A percentile compares a stretch with the other conserved stretches of the same genome.
These are phyloP conservation scores for Botrytis elliptica DNA, from an alignment of 2,329 filamentous ascomycete genomes.

Conservation along the genomic window DNA sequence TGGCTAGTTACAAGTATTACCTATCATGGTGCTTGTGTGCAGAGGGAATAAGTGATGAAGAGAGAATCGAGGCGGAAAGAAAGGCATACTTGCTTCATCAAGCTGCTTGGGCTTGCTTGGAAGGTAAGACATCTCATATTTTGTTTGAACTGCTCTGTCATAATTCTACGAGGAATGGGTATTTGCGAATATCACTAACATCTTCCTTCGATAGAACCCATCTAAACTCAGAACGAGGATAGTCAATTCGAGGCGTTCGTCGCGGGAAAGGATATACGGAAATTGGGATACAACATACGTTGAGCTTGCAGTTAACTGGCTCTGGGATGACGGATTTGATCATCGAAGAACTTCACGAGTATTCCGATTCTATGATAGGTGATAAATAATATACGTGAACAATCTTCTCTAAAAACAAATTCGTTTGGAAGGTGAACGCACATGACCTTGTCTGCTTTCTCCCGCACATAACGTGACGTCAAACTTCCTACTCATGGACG, in stretches of 20 bases:
- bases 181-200: background rate
- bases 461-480: background rate
- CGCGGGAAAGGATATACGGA: no score
- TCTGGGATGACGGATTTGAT: no score
- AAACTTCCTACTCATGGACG: background rate
- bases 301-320: background rate
- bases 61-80: background rate
- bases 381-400: background rate
- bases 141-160: background rate
- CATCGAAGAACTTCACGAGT: background rate
- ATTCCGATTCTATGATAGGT: background rate
- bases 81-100: background rate
- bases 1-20: background rate
- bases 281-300: background rate
- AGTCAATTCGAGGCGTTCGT: background rate
- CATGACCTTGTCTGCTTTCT: background rate
- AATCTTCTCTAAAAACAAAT: background rate
- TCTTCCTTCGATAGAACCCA: background rate
- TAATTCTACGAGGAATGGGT: background rate
- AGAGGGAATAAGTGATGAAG: background rate
- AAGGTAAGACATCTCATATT: background rate
- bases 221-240: background rate
- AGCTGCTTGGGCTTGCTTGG: background rate
- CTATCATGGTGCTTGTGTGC: background rate
- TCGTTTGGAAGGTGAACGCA: background rate